Conservation (phyloP, 2,329 filamentous ascomycete species). For the Fusarium sp. region DNA sequence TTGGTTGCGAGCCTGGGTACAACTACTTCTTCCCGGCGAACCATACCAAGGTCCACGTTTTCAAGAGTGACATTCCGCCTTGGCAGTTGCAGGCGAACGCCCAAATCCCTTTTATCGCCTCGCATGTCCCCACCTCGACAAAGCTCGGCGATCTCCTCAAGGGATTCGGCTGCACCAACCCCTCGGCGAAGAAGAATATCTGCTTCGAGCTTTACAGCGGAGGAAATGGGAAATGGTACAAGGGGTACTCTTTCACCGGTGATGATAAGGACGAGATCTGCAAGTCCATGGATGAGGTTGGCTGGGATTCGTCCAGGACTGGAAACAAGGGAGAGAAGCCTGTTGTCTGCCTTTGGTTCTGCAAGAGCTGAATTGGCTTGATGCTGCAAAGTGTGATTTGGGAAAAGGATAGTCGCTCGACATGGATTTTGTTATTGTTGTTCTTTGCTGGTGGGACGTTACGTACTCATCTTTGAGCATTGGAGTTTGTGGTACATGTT, state of each 20-base stretch:
- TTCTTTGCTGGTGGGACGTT: background rate
- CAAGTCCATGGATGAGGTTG: constrained; percentile 65
- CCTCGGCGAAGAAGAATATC: constrained; percentile 63
- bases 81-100: constrained; percentile 62
- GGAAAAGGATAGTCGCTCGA: background rate
- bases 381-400: accelerated
- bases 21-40: constrained; percentile 70
- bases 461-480: background rate
- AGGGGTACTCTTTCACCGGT: constrained; percentile 63
- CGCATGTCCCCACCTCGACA: constrained; percentile 64
- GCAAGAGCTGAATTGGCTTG: constrained; percentile 57
- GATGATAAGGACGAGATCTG: constrained; percentile 61
- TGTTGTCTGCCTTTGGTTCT: constrained; percentile 71
- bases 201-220: constrained; percentile 68
- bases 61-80: constrained; percentile 63
- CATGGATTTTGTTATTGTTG: background rate
- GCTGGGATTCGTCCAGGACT: constrained; percentile 67
- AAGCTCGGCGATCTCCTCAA: constrained; percentile 68
- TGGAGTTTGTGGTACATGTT: constrained; percentile 3
- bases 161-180: constrained; percentile 68
- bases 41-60: constrained; percentile 70
- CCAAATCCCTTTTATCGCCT: constrained; percentile 60
- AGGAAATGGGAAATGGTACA: constrained; percentile 69
- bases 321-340: constrained; percentile 62
- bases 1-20: constrained; percentile 71